phyloP scores from a whole-genome alignment of 1,139 yeast species.

The Scheffersomyces titani region DNA sequence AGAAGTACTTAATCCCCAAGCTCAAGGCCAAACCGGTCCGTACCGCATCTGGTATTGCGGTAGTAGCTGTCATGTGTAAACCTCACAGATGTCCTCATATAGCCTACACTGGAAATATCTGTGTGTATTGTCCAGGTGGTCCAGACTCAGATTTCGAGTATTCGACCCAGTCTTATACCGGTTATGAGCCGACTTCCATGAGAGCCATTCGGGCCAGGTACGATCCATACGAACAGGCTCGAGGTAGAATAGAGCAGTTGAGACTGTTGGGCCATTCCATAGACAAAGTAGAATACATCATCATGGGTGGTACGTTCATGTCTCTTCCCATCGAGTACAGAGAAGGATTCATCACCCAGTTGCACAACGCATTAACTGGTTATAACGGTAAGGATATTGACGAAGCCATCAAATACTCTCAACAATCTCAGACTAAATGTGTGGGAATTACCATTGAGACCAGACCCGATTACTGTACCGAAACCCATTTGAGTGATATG shows the following conservation, averaged over 20 bases:
- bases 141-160: constrained; percentile 98
- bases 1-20: constrained; percentile 87
- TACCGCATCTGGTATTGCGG: constrained; percentile 98
- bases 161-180: constrained; percentile 97
- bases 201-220: constrained; percentile 96
- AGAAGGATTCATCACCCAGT: constrained; percentile 81
- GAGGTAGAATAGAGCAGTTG: constrained; percentile 96
- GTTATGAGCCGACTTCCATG: constrained; percentile 99
- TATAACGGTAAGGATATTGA: constrained; percentile 84
- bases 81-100: constrained; percentile 99
- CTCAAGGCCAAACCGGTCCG: constrained; percentile 97
- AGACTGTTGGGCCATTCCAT: constrained; percentile 95
- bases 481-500: constrained; percentile 94
- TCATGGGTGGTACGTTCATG: constrained; percentile 99
- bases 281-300: constrained; percentile 94
- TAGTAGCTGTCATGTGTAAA: constrained; percentile 98
- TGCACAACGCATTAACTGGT: constrained; percentile 95
- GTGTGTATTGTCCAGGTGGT: constrained; percentile 99
- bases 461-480: constrained; percentile 97
- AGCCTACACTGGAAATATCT: constrained; percentile 97
- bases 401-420: constrained; percentile 88
- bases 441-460: constrained; percentile 99
- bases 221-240: constrained; percentile 97
- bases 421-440: constrained; percentile 93
- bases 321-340: constrained; percentile 86